A percentile compares a stretch with the other conserved stretches of the same genome.
phyloP scores from a whole-genome alignment of 2,329 filamentous ascomycete species.

The Pseudophaeomoniella oleicola region DNA sequence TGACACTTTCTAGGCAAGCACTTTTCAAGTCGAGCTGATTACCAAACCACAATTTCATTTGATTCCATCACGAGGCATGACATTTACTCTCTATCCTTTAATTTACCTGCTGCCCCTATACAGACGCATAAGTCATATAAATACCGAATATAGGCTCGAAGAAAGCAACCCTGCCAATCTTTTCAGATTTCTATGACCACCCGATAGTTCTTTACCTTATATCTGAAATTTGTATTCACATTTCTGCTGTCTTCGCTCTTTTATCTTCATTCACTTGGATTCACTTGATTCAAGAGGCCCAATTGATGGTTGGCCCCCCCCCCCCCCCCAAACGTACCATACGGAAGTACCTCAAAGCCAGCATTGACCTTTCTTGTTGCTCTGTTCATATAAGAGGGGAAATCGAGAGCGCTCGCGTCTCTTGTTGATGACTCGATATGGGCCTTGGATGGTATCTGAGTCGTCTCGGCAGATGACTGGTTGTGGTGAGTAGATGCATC shows the following conservation, averaged over 20 bases:
- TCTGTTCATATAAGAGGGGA: constrained; percentile 3
- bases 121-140: too few relatives aligned
- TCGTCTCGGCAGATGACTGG: neutral
- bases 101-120: too few relatives aligned
- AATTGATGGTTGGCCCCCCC: neutral
- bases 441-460: neutral
- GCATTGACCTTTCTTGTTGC: constrained; percentile 8
- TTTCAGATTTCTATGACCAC: too few relatives aligned
- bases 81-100: too few relatives aligned
- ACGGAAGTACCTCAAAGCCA: constrained; percentile 11
- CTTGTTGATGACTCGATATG: neutral
- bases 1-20: too few relatives aligned
- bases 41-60: too few relatives aligned
- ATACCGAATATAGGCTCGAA: too few relatives aligned
- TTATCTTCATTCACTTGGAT: neutral
- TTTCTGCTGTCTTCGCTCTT: neutral
- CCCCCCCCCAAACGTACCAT: constrained; percentile 7
- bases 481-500: neutral
- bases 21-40: too few relatives aligned
- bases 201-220: too few relatives aligned
- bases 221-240: neutral
- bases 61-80: too few relatives aligned
- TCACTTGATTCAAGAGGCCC: neutral
- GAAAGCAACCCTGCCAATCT: too few relatives aligned
- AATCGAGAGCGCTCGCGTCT: neutral